Evolutionary conservation across 1,139 yeast genomes (phyloP), one percentile per base, ranked within the genome.

Genomic region (Yamadazyma jaroonii): DNA sequence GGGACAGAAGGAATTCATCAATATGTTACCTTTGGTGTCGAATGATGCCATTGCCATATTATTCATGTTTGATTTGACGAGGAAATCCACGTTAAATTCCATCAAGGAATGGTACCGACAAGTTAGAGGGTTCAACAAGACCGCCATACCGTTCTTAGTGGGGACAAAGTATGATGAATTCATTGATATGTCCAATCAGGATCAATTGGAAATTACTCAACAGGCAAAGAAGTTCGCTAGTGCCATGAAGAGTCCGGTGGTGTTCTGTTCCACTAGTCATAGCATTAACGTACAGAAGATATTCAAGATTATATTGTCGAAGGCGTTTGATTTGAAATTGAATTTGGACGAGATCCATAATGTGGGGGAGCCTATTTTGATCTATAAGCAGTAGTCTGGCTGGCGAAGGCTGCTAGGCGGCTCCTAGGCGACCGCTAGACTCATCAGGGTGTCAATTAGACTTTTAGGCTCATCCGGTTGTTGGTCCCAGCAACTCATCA

Each of bases 131-230:
- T 82, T 88, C 56, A 92, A 92, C 64, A 82, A 81, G 53, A 84
- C 92, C 0, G 97, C 98, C 15, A 85, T 92, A 37, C 97, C 97
- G 3, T 81, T 92, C 45, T 67, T 92, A 34, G 84, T 92, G 2
- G 99, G 99, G 4, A 92, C 99, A 1, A 92, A 92, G 57, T 92
- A 86, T 59, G 98, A 92, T 58, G 71, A 84, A 46, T 90, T 92
- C 59, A 80, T 87, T 25, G 92, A 85, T 50, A 64, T 87, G 56
- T 79, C 94, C 35, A 77, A 74, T 31, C 84, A 81, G 40, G 95
- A 90, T 52, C 97, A 92, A 58, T 77, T 79, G 41, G 95, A 87
- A 54, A 78, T 92, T 36, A 87, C 96, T 6, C 81, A 77, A 43
- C 90, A 84, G 55, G 95, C 96, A 6, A 80, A 84, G 61, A 79